phyloP scores from a whole-genome alignment of 2,329 filamentous ascomycete species.

The Sarocladiaceae sp. region DNA sequence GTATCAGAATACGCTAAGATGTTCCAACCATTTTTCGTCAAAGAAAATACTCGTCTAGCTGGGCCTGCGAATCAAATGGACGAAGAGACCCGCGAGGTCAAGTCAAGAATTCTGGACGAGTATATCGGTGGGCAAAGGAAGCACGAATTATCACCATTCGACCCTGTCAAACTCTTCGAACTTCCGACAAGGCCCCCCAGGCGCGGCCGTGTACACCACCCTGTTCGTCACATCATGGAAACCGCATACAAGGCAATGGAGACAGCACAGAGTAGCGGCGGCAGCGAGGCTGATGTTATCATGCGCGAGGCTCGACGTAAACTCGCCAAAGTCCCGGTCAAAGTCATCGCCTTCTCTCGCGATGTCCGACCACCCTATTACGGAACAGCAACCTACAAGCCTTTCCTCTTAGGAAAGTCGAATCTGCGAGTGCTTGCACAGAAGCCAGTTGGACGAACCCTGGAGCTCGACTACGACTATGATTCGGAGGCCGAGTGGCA shows the following conservation, averaged over 20 bases:
- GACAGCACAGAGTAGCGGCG: constrained; percentile 23
- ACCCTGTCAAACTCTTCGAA: constrained; percentile 42
- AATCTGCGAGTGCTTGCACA: constrained; percentile 49
- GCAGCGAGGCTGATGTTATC: constrained; percentile 26
- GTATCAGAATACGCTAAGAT: constrained; percentile 55
- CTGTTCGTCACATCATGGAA: constrained; percentile 59
- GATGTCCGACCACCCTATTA: constrained; percentile 68
- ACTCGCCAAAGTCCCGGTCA: constrained; percentile 56
- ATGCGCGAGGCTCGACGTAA: constrained; percentile 29
- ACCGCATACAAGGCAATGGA: constrained; percentile 45
- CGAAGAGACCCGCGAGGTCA: constrained; percentile 47
- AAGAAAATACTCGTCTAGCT: constrained; percentile 69
- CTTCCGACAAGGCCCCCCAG: constrained; percentile 31
- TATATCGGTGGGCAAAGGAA: constrained; percentile 42
- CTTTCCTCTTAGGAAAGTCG: constrained; percentile 36
- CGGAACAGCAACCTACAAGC: constrained; percentile 65
- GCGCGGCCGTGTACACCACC: constrained; percentile 44
- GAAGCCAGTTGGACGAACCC: constrained; percentile 47
- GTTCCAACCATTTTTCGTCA: constrained; percentile 80
- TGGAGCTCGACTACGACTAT: constrained; percentile 75
- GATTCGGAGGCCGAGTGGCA: constrained; percentile 87
- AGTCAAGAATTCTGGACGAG: constrained; percentile 48
- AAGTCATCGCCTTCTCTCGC: constrained; percentile 57
- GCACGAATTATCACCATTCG: constrained; percentile 33
- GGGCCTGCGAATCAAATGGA: constrained; percentile 55